These are phyloP conservation scores for Bipolaris sorokiniana DNA, from an alignment of 2,329 filamentous ascomycete species.

Conservation along the genomic window DNA sequence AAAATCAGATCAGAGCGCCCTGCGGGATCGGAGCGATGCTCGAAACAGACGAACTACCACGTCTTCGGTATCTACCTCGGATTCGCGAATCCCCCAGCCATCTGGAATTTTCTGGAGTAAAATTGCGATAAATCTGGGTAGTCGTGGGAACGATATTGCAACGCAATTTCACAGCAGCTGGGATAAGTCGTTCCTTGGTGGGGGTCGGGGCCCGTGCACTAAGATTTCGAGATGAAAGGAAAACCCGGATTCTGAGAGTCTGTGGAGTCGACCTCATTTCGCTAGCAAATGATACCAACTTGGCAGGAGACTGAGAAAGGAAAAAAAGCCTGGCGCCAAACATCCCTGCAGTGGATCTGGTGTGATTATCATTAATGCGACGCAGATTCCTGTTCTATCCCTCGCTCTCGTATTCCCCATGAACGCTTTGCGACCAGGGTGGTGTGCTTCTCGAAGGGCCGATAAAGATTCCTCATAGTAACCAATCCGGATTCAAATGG, in stretches of 20 bases:
- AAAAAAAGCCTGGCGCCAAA: slow-evolving; percentile 4
- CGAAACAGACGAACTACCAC: not conserved
- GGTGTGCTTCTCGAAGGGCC: slow-evolving; percentile 21
- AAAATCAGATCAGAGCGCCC: slow-evolving; percentile 5
- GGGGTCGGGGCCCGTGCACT: slow-evolving; percentile 36
- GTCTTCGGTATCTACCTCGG: slow-evolving; percentile 10
- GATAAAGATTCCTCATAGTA: slow-evolving; percentile 4
- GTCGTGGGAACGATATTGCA: slow-evolving; percentile 33
- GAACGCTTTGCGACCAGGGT: slow-evolving; percentile 5
- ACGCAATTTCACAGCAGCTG: slow-evolving; percentile 46
- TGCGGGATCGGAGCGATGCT: slow-evolving; percentile 10
- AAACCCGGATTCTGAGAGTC: slow-evolving; percentile 28
- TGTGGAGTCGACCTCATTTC: slow-evolving; percentile 47
- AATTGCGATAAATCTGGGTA: slow-evolving; percentile 18
- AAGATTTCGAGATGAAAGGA: slow-evolving; percentile 30
- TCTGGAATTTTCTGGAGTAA: slow-evolving; percentile 14
- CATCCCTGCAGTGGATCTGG: not conserved
- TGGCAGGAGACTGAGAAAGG: not conserved
- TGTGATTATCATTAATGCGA: not conserved
- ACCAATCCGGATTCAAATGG: slow-evolving; percentile 24
- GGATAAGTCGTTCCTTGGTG: slow-evolving; percentile 28
- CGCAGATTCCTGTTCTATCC: slow-evolving; percentile 1
- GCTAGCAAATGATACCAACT: slow-evolving; percentile 33
- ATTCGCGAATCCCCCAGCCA: slow-evolving; percentile 3
- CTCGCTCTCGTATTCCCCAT: slow-evolving; percentile 15